Percentiles rank a stretch among this genome's conserved stretches.
These are phyloP conservation scores for Psilocybe mexicana DNA, from an alignment of 1,284 basidiomycete species.

Conservation along the genomic window DNA sequence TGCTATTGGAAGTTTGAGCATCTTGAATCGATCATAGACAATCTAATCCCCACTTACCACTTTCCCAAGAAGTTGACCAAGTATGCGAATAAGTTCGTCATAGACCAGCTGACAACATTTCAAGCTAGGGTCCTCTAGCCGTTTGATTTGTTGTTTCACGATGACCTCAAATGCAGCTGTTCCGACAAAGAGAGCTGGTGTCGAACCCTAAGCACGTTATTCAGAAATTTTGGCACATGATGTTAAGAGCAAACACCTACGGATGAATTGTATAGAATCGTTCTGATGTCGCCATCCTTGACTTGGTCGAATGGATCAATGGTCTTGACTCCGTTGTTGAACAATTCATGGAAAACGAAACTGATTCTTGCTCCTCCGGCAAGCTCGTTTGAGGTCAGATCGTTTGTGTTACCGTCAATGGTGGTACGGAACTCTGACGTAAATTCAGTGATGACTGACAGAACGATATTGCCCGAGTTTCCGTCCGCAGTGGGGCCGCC, in stretches of 20 bases:
- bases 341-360: slow-evolving; percentile 98
- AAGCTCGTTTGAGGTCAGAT: slow-evolving; percentile 91
- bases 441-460: slow-evolving; percentile 97
- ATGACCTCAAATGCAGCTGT: slow-evolving; percentile 97
- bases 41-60: slow-evolving; percentile 62
- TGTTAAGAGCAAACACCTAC: slow-evolving; percentile 45
- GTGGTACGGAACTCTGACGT: slow-evolving; percentile 94
- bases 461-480: slow-evolving; percentile 86
- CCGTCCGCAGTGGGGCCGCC: slow-evolving; percentile 87
- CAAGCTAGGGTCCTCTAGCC: slow-evolving; percentile 90
- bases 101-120: slow-evolving; percentile 96
- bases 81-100: slow-evolving; percentile 95
- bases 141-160: slow-evolving; percentile 97
- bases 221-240: background rate
- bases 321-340: slow-evolving; percentile 92
- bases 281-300: slow-evolving; percentile 97
- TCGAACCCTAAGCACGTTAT: slow-evolving; percentile 70
- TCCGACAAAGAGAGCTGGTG: slow-evolving; percentile 94
- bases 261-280: slow-evolving; percentile 95
- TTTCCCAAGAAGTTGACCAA: slow-evolving; percentile 86
- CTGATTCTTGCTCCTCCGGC: slow-evolving; percentile 97
- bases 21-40: slow-evolving; percentile 3
- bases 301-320: slow-evolving; percentile 99
- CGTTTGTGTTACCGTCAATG: slow-evolving; percentile 97
- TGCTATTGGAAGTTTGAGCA: slow-evolving; percentile 52